These are phyloP conservation scores for Aegilops bicornis DNA, from an alignment of 176 grass and related monocot genomes.

Conservation along the genomic window DNA sequence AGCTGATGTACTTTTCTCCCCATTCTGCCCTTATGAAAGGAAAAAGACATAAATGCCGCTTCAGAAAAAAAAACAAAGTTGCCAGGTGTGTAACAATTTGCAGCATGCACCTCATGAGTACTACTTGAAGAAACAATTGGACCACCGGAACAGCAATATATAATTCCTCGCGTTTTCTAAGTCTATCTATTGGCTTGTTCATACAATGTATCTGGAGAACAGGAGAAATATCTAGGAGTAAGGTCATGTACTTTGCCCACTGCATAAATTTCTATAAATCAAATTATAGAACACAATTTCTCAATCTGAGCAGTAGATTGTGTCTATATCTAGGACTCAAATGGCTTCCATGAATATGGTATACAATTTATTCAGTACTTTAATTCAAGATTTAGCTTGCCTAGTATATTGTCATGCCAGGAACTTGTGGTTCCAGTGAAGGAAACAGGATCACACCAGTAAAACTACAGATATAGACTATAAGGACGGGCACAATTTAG, in stretches of 20 bases:
- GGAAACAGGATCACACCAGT: not conserved
- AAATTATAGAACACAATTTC: not conserved
- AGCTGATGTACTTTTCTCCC: not conserved
- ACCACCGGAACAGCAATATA: conserved; percentile 4
- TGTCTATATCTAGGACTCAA: not conserved
- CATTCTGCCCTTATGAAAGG: conserved; percentile 3
- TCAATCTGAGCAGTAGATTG: not conserved
- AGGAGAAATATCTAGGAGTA: not conserved
- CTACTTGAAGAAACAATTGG: not conserved
- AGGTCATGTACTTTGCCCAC: not conserved
- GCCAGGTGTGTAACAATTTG: not conserved
- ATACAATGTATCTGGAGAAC: not conserved
- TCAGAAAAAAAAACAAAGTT: conserved; percentile 3
- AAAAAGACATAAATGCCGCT: not conserved
- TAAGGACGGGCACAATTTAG: not conserved
- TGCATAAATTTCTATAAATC: not conserved
- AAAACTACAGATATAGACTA: conserved; percentile 2
- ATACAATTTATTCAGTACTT: not conserved
- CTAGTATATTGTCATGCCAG: not conserved
- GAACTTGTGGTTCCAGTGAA: not conserved
- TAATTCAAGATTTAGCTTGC: not conserved
- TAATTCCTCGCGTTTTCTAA: not conserved
- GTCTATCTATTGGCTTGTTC: not conserved
- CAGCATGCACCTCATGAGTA: not conserved
- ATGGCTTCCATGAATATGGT: conserved; percentile 2